These are phyloP conservation scores for Adansonia grandidieri DNA, from an alignment of 441 rosid genomes.

Conservation along the genomic window DNA sequence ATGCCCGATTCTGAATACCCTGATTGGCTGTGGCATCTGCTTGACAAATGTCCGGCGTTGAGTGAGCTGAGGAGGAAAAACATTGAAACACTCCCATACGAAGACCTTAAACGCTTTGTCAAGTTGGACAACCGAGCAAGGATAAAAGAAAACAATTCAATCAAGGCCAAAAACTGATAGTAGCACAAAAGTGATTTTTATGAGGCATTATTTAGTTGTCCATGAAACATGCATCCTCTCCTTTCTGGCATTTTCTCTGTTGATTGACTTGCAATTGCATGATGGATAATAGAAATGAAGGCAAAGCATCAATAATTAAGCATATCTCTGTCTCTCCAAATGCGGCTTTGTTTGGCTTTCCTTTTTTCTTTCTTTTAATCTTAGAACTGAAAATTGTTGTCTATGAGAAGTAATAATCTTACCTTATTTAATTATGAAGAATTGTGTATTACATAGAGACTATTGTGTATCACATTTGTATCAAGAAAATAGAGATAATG, in stretches of 20 bases:
- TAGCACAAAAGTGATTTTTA: constrained; percentile 20
- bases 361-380: not conserved
- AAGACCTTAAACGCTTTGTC: constrained; percentile 76
- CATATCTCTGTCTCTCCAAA: constrained; percentile 19
- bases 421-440: constrained; percentile 19
- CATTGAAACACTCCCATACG: constrained; percentile 64
- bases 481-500: too few relatives aligned
- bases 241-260: constrained; percentile 33
- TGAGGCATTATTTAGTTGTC: constrained; percentile 30
- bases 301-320: constrained; percentile 28
- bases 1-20: constrained; percentile 75
- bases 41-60: constrained; percentile 66
- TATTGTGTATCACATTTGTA: too few relatives aligned
- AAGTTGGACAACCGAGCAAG: constrained; percentile 79
- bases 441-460: constrained; percentile 1
- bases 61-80: constrained; percentile 73
- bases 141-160: constrained; percentile 76
- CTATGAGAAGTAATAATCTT: not conserved
- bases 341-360: not conserved
- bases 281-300: constrained; percentile 24
- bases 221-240: constrained; percentile 23
- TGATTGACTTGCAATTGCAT: constrained; percentile 25
- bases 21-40: constrained; percentile 72
- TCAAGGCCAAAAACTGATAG: constrained; percentile 74
- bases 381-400: constrained; percentile 19